Conservation (phyloP, 192 early-diverging fungal species). For the Gigaspora rosea region DNA sequence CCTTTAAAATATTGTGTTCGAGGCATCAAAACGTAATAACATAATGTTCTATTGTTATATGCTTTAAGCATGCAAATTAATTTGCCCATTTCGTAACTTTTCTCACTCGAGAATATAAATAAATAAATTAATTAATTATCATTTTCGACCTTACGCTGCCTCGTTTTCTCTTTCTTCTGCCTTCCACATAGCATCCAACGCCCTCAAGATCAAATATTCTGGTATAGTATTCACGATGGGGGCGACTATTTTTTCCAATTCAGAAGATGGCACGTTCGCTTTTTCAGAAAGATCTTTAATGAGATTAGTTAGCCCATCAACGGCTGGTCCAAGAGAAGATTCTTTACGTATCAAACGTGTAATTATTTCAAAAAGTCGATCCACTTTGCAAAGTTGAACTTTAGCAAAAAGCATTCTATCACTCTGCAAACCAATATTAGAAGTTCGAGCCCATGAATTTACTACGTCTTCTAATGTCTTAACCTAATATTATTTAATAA, state of each 20-base stretch:
- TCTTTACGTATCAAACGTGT: neutral
- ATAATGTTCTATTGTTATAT: no score
- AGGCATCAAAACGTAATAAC: no score
- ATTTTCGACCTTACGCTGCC: no score
- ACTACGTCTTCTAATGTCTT: neutral
- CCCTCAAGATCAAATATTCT: neutral
- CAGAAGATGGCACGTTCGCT: neutral
- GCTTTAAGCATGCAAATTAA: no score
- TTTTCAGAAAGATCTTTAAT: slow-evolving; percentile 2
- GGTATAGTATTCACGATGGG: neutral
- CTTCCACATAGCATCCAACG: neutral
- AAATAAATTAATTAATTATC: no score
- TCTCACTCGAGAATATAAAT: no score
- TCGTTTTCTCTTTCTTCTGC: neutral
- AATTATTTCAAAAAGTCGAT: slow-evolving; percentile 1
- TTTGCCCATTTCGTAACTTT: no score
- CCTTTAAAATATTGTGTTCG: no score
- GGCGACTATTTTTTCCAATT: neutral
- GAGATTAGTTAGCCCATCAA: neutral
- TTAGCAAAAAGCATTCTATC: neutral
- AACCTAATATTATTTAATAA: neutral
- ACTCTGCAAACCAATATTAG: neutral
- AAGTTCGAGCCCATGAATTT: neutral
- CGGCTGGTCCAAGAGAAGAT: neutral
- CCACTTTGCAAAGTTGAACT: slow-evolving; percentile 3